Percentiles rank a stretch among this genome's conserved stretches.
These are phyloP conservation scores for Silybum marianum DNA, from an alignment of 129 eudicot genomes.

Conservation along the genomic window DNA sequence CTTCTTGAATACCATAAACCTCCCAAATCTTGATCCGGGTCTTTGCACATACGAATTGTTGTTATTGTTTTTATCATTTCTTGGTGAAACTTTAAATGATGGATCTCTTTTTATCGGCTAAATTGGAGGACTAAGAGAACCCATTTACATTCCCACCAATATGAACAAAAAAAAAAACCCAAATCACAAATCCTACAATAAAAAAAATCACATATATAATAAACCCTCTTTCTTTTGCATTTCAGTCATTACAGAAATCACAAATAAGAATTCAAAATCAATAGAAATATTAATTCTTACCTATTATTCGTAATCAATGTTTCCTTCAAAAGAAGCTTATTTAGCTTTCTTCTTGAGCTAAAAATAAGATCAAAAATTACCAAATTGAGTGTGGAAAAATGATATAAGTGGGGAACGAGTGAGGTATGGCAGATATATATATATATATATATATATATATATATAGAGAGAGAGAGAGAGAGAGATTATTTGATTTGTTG, in stretches of 20 bases:
- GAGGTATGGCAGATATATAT: conserved; percentile 23
- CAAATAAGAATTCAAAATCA: background rate
- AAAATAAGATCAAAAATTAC: conserved; percentile 8
- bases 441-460: too few species aligned
- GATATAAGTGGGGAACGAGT: conserved; percentile 29
- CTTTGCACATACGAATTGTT: conserved; percentile 36
- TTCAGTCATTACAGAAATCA: background rate
- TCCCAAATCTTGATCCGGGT: conserved; percentile 79
- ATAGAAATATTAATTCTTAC: background rate
- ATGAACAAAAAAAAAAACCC: conserved; percentile 9
- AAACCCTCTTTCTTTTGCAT: conserved; percentile 15
- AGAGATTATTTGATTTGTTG: conserved; percentile 18
- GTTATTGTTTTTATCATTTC: conserved; percentile 44
- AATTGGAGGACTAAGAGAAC: conserved; percentile 67
- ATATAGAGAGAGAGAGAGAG: background rate
- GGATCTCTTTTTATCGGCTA: conserved; percentile 61
- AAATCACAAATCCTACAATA: conserved; percentile 15
- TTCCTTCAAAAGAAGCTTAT: background rate
- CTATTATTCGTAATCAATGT: background rate
- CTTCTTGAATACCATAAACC: conserved; percentile 65
- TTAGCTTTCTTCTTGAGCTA: conserved; percentile 24
- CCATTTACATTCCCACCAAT: conserved; percentile 57
- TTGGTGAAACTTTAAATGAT: conserved; percentile 32
- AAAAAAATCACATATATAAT: background rate
- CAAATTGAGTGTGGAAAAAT: background rate